phyloP scores from a whole-genome alignment of 345 rosid genomes.

The Aegle marmelos region DNA sequence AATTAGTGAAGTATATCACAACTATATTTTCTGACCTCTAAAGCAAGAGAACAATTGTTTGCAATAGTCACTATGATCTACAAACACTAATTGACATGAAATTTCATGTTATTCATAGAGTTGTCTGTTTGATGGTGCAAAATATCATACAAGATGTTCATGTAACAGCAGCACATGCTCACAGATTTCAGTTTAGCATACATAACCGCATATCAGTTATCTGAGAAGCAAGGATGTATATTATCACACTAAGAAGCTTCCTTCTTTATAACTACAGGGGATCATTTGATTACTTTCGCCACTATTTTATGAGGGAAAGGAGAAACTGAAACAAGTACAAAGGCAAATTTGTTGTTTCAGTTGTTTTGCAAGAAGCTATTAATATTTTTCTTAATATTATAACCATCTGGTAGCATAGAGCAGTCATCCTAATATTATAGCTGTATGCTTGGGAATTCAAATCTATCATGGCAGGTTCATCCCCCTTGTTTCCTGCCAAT shows the following conservation, averaged over 20 bases:
- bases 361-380: background rate
- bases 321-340: background rate
- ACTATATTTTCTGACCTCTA: background rate
- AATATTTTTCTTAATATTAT: background rate
- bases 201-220: background rate
- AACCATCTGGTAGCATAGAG: background rate
- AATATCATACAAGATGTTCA: background rate
- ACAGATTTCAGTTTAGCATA: background rate
- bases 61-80: background rate
- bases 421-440: background rate
- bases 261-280: background rate
- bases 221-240: background rate
- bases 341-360: background rate
- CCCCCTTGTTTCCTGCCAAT: background rate
- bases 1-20: background rate
- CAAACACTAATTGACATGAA: background rate
- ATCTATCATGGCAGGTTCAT: background rate
- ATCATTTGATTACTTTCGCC: background rate
- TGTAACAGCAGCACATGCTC: background rate
- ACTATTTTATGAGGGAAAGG: background rate
- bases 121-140: background rate
- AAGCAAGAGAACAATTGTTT: background rate
- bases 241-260: background rate
- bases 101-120: background rate
- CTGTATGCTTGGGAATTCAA: background rate